Conservation (phyloP, 2,329 filamentous ascomycete genomes). For the Teratosphaeria nubilosa region DNA sequence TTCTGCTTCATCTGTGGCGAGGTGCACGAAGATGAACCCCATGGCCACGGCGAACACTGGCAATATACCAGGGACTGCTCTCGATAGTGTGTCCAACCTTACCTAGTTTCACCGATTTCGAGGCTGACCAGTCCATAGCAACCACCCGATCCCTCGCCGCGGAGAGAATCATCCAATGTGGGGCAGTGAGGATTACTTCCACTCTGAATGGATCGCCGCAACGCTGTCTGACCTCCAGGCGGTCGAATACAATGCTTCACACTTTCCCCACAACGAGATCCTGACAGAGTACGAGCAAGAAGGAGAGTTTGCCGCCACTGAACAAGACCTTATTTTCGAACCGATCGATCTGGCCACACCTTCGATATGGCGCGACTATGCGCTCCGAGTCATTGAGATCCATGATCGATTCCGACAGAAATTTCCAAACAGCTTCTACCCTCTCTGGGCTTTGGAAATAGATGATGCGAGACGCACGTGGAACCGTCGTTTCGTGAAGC, state of each 20-base stretch:
- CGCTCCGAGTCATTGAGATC: background rate
- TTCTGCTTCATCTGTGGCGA: background rate
- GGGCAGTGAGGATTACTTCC: background rate
- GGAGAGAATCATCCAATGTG: background rate
- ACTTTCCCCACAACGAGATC: background rate
- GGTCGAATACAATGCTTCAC: background rate
- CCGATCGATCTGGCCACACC: background rate
- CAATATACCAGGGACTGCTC: background rate
- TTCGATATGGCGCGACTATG: background rate
- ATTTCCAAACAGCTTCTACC: background rate
- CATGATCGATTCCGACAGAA: background rate
- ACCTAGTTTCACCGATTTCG: background rate
- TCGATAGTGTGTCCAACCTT: background rate
- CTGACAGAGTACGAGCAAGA: background rate
- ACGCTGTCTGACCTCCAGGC: background rate
- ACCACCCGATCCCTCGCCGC: background rate
- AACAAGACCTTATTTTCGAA: background rate
- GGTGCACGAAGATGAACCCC: background rate
- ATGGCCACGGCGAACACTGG: background rate
- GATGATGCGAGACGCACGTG: background rate
- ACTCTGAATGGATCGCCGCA: background rate
- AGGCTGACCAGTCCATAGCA: background rate
- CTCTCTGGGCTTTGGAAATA: background rate
- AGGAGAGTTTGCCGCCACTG: background rate
- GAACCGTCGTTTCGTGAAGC: background rate